Conservation (phyloP, 768 basidiomycete genomes). For the Phylloporus sp. region DNA sequence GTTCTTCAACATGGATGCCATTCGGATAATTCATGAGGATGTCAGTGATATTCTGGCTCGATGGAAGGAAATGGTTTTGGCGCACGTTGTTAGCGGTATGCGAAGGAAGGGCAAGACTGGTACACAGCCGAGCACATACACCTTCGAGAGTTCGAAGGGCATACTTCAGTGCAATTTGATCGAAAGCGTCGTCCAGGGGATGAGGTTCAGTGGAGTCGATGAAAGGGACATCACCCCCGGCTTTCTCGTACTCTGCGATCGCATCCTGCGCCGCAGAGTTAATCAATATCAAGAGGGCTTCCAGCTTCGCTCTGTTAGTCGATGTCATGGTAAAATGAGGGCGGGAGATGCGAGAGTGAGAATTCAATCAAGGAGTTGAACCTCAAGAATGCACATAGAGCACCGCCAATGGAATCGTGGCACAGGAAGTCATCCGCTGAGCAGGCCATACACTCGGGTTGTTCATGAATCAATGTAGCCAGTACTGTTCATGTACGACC, state of each 20-base stretch:
- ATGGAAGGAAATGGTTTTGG: neutral
- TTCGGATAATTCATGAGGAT: slow-evolving; percentile 26
- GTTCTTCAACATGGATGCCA: slow-evolving; percentile 30
- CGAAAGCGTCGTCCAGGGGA: slow-evolving; percentile 32
- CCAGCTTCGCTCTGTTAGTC: slow-evolving; percentile 20
- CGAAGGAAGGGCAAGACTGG: slow-evolving; percentile 33
- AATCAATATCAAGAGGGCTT: slow-evolving; percentile 30
- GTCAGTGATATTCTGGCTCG: slow-evolving; percentile 23
- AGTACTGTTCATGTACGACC: too few species aligned
- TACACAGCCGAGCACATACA: slow-evolving; percentile 34
- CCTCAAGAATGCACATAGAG: too few species aligned
- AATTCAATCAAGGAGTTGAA: neutral
- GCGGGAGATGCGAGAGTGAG: neutral
- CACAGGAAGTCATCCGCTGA: too few species aligned
- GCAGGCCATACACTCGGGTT: too few species aligned
- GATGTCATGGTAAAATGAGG: slow-evolving; percentile 10
- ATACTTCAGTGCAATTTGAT: slow-evolving; percentile 21
- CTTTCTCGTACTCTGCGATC: slow-evolving; percentile 32
- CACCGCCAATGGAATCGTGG: too few species aligned
- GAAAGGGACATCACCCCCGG: slow-evolving; percentile 27
- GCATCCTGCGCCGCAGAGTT: slow-evolving; percentile 30
- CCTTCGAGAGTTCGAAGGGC: slow-evolving; percentile 32
- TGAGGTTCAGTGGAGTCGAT: slow-evolving; percentile 34
- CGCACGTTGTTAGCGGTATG: slow-evolving; percentile 33
- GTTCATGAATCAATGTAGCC: too few species aligned